Evolutionary conservation across 2,329 filamentous ascomycete species (phyloP), one percentile per base, ranked within the genome.

Genomic region (Monosporascus sp.): DNA sequence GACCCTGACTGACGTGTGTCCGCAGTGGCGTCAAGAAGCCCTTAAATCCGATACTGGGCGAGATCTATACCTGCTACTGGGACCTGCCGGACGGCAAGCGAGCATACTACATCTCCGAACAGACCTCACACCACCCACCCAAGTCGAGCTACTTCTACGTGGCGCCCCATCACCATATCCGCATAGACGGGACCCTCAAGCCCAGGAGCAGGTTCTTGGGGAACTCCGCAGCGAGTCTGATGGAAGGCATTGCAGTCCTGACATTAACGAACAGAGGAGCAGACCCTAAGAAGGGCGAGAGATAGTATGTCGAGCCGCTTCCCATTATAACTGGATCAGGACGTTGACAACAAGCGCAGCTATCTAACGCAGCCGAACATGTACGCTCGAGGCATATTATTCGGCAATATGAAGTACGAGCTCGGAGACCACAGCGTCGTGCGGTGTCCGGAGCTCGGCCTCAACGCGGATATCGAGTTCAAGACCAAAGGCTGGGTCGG

Each of bases 141-240:
- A 99, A 99, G 75, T 97, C 93, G 47, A 96, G 91, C 72, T 99
- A 99, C 76, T 99, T 99, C 71, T 99, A 96, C 75, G 92, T 96
- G 86, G 92, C 90, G 0, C 94, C 94, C 2, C 85, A 96, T 51
- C 90, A 97, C 67, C 77, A 95, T 66, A 96, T 99, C 61, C 85
- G 94, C 52, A 96, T 99, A 63, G 94, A 99, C 65, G 94, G 94
- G 20, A 96, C 90, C 4, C 77, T 99, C 60, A 97, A 97, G 70
- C 94, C 94, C 1, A 83, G 92, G 62, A 97, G 92, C 73, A 95
- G 88, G 67, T 99, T 99, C 66, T 74, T 99, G 41, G 94, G 94
- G 49, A 99, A 99, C 73, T 99, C 94, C 3, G 94, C 94, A 1
- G 94, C 93, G 41, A 97, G 93, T 72, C 78, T 99, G 75, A 99